These are phyloP conservation scores for Dictyostelium brefeldianum DNA, from an alignment of 78 protist species.

Conservation along the genomic window DNA sequence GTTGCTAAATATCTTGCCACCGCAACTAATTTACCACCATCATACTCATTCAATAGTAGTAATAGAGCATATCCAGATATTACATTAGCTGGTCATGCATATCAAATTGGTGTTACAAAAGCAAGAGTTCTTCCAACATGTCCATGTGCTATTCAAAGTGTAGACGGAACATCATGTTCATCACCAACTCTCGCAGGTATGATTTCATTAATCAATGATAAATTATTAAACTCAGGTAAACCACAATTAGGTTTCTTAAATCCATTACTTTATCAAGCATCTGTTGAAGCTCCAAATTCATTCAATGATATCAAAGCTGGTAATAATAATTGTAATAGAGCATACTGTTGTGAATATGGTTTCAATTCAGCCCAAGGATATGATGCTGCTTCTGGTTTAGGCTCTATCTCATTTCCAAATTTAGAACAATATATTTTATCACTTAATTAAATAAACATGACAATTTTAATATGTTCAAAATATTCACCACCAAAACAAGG, in stretches of 20 bases:
- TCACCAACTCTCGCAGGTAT: constrained; percentile 88
- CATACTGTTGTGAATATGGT: constrained; percentile 79
- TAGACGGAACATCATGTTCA: constrained; percentile 87
- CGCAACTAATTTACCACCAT: constrained; percentile 41
- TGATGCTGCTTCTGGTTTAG: constrained; percentile 79
- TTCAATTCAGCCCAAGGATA: constrained; percentile 58
- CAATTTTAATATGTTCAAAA: too few species aligned
- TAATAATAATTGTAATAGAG: constrained; percentile 75
- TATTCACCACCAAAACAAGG: too few species aligned
- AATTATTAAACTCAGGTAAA: constrained; percentile 45
- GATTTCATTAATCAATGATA: constrained; percentile 86
- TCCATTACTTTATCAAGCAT: constrained; percentile 87
- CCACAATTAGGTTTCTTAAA: constrained; percentile 87
- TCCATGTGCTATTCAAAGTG: constrained; percentile 36
- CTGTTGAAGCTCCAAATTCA: constrained; percentile 49
- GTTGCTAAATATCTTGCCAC: constrained; percentile 22
- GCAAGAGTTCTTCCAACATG: not conserved
- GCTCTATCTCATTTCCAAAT: constrained; percentile 37
- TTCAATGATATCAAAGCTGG: constrained; percentile 88
- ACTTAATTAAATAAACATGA: not conserved
- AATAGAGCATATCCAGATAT: constrained; percentile 76
- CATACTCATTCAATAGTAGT: constrained; percentile 46
- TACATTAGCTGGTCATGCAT: constrained; percentile 67
- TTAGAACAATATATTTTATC: constrained; percentile 22
- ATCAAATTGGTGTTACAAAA: constrained; percentile 8